phyloP scores from a whole-genome alignment of 2,329 filamentous ascomycete genomes.

The Bipolaris bicolor region DNA sequence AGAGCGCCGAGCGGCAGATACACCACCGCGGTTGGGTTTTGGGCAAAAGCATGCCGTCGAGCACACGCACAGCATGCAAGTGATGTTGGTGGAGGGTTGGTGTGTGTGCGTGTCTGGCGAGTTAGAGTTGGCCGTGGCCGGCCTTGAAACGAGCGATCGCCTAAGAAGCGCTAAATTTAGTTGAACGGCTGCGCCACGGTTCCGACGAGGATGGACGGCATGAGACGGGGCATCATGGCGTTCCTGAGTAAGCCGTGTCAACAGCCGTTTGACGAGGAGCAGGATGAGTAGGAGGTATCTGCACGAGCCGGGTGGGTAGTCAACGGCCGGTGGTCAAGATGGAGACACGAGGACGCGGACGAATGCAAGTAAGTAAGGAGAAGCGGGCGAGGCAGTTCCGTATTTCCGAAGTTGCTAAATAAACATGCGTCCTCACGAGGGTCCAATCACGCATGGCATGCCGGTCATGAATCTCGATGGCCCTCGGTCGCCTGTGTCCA shows the following conservation, averaged over 20 bases:
- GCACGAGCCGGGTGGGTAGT: too few species aligned
- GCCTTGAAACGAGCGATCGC: constrained; percentile 17
- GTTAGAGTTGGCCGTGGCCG: not conserved
- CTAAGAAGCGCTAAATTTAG: constrained; percentile 17
- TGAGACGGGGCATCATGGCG: not conserved
- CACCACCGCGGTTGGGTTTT: not conserved
- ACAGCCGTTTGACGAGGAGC: not conserved
- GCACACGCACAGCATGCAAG: not conserved
- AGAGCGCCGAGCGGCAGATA: not conserved
- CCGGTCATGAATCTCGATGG: not conserved
- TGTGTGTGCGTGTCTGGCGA: not conserved
- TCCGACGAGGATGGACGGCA: not conserved
- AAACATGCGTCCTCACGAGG: not conserved
- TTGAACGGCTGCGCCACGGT: constrained; percentile 19
- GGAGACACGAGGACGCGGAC: not conserved
- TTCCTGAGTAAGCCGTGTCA: not conserved
- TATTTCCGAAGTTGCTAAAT: constrained; percentile 10
- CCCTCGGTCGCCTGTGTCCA: too few species aligned
- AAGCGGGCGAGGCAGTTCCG: constrained; percentile 7
- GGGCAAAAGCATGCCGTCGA: not conserved
- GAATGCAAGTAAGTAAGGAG: not conserved
- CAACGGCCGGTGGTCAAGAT: not conserved
- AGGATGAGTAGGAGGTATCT: too few species aligned
- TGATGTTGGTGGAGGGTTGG: not conserved
- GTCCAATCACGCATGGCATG: constrained; percentile 7